phyloP scores from a whole-genome alignment of 305 asterid genomes.

The Fraxinus floribunda region DNA sequence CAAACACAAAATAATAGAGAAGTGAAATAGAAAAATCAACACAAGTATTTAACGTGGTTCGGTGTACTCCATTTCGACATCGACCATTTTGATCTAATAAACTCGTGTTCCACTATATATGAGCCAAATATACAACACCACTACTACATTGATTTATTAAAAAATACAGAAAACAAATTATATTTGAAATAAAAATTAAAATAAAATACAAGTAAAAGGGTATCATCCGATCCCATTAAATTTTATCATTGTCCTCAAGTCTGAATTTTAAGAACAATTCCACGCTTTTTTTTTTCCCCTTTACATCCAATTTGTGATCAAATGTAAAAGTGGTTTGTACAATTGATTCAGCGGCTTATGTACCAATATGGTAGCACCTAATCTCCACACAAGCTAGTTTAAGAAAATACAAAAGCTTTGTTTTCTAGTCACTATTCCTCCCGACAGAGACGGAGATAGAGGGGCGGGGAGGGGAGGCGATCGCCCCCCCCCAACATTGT shows the following conservation, averaged over 20 bases:
- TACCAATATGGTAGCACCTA: not conserved
- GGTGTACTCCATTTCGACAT: no score
- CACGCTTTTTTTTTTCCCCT: not conserved
- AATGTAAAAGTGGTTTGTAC: not conserved
- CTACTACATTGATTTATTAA: not conserved
- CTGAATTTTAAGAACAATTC: not conserved
- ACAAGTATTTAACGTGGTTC: no score
- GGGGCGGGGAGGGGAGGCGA: no score
- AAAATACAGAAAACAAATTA: no score
- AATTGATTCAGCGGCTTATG: not conserved
- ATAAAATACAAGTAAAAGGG: not conserved
- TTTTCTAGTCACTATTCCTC: constrained; percentile 76
- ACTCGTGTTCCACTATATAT: no score
- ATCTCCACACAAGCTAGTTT: not conserved
- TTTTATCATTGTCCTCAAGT: not conserved
- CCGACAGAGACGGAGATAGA: no score
- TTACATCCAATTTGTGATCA: not conserved
- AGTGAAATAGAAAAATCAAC: no score
- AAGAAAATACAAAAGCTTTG: constrained; percentile 35
- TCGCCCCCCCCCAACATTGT: no score
- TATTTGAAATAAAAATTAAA: no score
- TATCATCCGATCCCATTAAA: not conserved
- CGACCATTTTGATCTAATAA: no score
- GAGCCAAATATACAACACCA: not conserved
- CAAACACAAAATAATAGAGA: no score